These are phyloP conservation scores for Solanum pennellii DNA, from an alignment of 257 asterid species.

Conservation along the genomic window DNA sequence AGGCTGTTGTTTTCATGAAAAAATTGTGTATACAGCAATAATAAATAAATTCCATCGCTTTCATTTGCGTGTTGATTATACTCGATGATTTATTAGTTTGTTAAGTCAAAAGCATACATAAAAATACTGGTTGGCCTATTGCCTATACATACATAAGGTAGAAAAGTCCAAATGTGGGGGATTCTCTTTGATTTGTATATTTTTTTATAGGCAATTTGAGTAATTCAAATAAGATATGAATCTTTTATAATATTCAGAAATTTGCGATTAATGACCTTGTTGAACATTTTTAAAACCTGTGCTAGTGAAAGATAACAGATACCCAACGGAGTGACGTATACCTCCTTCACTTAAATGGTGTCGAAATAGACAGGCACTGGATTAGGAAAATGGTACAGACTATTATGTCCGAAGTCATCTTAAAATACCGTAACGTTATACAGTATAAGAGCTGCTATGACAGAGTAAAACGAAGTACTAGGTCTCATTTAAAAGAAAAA, in stretches of 20 bases:
- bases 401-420: background rate
- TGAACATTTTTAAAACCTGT: background rate
- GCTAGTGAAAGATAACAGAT: background rate
- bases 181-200: background rate
- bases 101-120: background rate
- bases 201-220: background rate
- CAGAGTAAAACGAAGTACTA: background rate
- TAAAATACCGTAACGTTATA: background rate
- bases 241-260: background rate
- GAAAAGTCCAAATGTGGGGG: background rate
- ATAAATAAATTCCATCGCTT: background rate
- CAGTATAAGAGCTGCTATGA: background rate
- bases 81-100: background rate
- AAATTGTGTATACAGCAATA: background rate
- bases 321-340: background rate
- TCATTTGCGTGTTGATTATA: background rate
- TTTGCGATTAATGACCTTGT: background rate
- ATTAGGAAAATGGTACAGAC: background rate
- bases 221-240: background rate
- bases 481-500: background rate
- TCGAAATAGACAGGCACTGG: background rate
- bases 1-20: background rate
- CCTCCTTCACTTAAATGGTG: background rate
- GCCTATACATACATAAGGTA: background rate
- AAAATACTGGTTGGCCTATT: background rate